phyloP scores from a whole-genome alignment of 805 yeast genomes.

The Cyberlindnera subsufficiens region DNA sequence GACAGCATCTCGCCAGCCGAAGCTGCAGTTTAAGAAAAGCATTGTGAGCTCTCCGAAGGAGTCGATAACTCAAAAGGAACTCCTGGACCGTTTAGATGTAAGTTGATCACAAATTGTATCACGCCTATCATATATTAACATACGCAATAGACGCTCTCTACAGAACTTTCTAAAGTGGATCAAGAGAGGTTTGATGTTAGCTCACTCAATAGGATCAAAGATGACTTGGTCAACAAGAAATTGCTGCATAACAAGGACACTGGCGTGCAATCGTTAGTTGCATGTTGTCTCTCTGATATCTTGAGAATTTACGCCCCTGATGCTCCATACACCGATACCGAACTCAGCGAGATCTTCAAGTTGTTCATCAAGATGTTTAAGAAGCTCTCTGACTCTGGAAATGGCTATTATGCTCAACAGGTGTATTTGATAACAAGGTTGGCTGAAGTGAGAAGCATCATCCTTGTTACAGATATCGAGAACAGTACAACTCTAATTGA shows the following conservation, averaged over 20 bases:
- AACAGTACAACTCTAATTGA: slow-evolving; percentile 50
- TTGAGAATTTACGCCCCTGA: slow-evolving; percentile 80
- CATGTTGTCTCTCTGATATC: slow-evolving; percentile 74
- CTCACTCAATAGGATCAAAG: slow-evolving; percentile 39
- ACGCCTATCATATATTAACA: slow-evolving; percentile 6
- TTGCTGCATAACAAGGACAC: slow-evolving; percentile 52
- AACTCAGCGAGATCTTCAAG: slow-evolving; percentile 59
- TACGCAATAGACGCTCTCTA: slow-evolving; percentile 38
- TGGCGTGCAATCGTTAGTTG: slow-evolving; percentile 64
- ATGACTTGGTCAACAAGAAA: slow-evolving; percentile 52
- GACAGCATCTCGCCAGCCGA: slow-evolving; percentile 16
- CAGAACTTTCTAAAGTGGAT: slow-evolving; percentile 56
- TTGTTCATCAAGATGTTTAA: slow-evolving; percentile 60
- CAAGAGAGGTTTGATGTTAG: slow-evolving; percentile 50
- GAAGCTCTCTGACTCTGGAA: slow-evolving; percentile 46
- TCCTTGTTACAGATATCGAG: slow-evolving; percentile 70
- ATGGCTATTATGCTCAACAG: slow-evolving; percentile 58
- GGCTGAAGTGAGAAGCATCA: slow-evolving; percentile 70
- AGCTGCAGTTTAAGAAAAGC: slow-evolving; percentile 35
- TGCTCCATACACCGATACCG: slow-evolving; percentile 71
- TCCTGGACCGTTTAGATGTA: slow-evolving; percentile 48
- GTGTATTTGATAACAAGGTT: slow-evolving; percentile 59
- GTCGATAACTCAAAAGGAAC: slow-evolving; percentile 57
- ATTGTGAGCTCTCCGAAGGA: slow-evolving; percentile 52
- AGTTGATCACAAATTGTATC: slow-evolving; percentile 6